Evolutionary conservation across 2,329 filamentous ascomycete genomes (phyloP), one percentile per base, ranked within the genome.

Genomic region (Dactylonectria macrodidyma): DNA sequence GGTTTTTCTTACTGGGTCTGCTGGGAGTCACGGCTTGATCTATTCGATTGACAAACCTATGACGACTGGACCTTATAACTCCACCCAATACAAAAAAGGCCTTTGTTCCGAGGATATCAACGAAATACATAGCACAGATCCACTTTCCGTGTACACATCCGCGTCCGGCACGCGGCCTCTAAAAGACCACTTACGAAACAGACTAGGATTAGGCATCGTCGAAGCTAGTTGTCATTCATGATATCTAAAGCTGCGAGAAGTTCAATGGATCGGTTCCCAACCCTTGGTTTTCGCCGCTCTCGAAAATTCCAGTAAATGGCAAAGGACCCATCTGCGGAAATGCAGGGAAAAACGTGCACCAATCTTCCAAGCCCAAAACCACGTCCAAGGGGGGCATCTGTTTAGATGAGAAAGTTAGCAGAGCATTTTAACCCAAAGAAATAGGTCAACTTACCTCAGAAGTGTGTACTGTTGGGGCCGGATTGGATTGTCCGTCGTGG

Each of bases 281-380:
- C 6, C 16, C 41, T 44, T 44, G 41, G 16, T n/a, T 44, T 14
- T 44, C 41, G 14, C n/a, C 41, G 16, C 41, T 8, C 41, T 60
- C 47, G 2, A 60, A 38, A 47, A 60, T 60, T 4, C 48, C 47
- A 19, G 30, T 47, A 12, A 60, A 44, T 2, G 58, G 47, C 47
- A 60, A 34, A 2, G 58, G 22, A n/a, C 46, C 59, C 12, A 62
- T 54, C 24, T 62, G 48, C 8, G 41, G 48, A 30, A 62, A 54
- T n/a, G 59, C 34, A 16, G 59, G 59, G 10, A 55, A 41, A 24
- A 62, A 55, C n/a, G 60, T 63, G 44, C 52, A 63, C 60, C 60
- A 63, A 16, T 63, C 60, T 33, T 63, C 60, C 38, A 63, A 19
- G 2, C 60, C 52, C 3, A 63, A 19, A 19, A 63, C 41, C 9